Percentiles rank a stretch among this genome's conserved stretches.
Conservation (phyloP, 2,329 filamentous ascomycete genomes). For the Tolypocladium sp. region DNA sequence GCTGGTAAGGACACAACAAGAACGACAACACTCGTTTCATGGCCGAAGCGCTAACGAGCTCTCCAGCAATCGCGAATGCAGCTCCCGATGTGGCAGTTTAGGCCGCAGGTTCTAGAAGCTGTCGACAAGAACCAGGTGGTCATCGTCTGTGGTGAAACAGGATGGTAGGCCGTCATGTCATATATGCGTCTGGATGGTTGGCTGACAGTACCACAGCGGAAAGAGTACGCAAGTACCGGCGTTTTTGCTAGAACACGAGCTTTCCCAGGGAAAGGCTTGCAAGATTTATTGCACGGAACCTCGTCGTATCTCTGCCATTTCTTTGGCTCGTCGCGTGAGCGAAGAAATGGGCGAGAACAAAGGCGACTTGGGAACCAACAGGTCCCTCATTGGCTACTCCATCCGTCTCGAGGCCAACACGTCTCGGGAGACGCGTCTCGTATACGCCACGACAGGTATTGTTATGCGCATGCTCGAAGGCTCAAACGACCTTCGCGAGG, state of each 20-base stretch:
- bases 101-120: conserved; percentile 64
- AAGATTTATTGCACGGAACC: conserved; percentile 96
- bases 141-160: conserved; percentile 94
- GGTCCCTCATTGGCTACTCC: conserved; percentile 87
- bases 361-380: conserved; percentile 69
- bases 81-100: conserved; percentile 84
- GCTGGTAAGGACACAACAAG: conserved; percentile 41
- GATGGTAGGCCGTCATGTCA: conserved; percentile 45
- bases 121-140: conserved; percentile 77
- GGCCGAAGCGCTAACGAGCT: not conserved
- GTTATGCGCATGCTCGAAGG: conserved; percentile 97
- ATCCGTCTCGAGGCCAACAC: conserved; percentile 88
- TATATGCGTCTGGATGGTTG: not conserved
- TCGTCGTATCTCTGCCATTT: conserved; percentile 90
- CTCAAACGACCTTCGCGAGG: conserved; percentile 74
- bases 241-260: conserved; percentile 83
- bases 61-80: conserved; percentile 55
- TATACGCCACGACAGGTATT: conserved; percentile 86
- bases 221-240: conserved; percentile 98
- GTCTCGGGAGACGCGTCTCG: conserved; percentile 68
- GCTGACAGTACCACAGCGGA: conserved; percentile 41
- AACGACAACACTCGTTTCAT: not conserved
- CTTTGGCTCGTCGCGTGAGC: conserved; percentile 83
- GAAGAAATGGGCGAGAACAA: conserved; percentile 85
- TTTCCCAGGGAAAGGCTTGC: conserved; percentile 69